Evolutionary conservation across 1,139 yeast genomes (phyloP).

Genomic region (Arxiozyma heterogenica): DNA sequence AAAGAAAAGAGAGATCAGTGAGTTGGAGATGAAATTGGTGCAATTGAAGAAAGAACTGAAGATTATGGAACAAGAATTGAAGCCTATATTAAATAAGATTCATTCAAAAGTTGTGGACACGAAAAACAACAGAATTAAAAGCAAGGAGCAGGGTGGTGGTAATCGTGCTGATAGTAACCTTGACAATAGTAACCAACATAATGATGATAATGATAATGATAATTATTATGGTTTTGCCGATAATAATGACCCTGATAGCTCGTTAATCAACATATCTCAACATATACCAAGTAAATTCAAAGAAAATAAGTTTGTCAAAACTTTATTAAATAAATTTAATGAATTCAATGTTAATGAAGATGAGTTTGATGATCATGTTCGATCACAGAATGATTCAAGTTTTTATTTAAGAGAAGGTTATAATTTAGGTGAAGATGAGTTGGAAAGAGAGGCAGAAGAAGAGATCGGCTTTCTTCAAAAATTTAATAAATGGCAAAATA

Average conservation of each 20-base stretch:
- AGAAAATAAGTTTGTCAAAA: slow-evolving; percentile 5
- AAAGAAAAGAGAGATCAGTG: slow-evolving; percentile 38
- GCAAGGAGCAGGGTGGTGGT: slow-evolving; percentile 4
- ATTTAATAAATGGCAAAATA: neutral
- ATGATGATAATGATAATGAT: neutral
- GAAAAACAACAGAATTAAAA: neutral
- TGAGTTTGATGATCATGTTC: slow-evolving; percentile 22
- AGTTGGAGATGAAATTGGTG: slow-evolving; percentile 32
- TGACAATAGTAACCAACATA: neutral
- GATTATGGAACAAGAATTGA: slow-evolving; percentile 30
- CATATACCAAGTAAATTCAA: neutral
- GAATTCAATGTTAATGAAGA: slow-evolving; percentile 26
- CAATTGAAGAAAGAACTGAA: slow-evolving; percentile 33
- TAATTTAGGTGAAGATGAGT: slow-evolving; percentile 22
- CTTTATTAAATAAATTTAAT: slow-evolving; percentile 19
- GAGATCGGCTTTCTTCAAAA: slow-evolving; percentile 4
- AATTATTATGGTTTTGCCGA: neutral
- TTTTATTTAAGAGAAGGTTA: slow-evolving; percentile 21
- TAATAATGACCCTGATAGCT: neutral
- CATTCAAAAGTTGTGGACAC: neutral
- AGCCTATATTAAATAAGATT: neutral
- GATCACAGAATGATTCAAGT: slow-evolving; percentile 11
- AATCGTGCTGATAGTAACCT: neutral
- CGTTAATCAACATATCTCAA: neutral
- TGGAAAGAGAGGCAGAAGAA: slow-evolving; percentile 9